A percentile compares a stretch with the other conserved stretches of the same genome.
phyloP scores from a whole-genome alignment of 2,329 filamentous ascomycete genomes.

The Graphiopsis chlorocephala region DNA sequence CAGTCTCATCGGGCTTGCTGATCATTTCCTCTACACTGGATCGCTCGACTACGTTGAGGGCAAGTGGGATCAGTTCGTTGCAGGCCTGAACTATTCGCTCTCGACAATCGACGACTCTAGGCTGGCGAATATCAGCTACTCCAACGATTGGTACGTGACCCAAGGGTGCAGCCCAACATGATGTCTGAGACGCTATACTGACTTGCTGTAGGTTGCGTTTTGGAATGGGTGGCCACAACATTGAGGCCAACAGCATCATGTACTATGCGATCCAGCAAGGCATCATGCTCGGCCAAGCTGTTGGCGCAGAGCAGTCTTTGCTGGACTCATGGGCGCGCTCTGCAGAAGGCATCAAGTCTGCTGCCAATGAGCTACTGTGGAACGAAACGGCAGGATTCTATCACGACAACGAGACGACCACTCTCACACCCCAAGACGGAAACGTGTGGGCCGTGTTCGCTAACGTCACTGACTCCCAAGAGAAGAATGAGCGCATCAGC shows the following conservation, averaged over 20 bases:
- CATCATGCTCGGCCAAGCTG: slow-evolving; percentile 50
- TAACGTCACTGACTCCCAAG: slow-evolving; percentile 30
- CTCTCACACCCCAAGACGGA: slow-evolving; percentile 54
- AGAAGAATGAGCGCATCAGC: slow-evolving; percentile 34
- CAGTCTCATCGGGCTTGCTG: slow-evolving; percentile 45
- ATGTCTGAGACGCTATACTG: too few relatives aligned
- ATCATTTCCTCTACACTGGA: slow-evolving; percentile 42
- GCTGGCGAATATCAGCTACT: slow-evolving; percentile 47
- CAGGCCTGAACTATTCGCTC: slow-evolving; percentile 41
- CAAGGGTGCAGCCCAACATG: too few relatives aligned
- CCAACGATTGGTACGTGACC: slow-evolving; percentile 51
- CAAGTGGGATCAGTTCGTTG: slow-evolving; percentile 45
- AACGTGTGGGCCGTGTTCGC: slow-evolving; percentile 42
- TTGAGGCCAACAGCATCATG: slow-evolving; percentile 47
- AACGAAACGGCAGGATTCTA: slow-evolving; percentile 33
- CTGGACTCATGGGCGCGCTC: slow-evolving; percentile 42
- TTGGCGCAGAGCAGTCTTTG: slow-evolving; percentile 41
- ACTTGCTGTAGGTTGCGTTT: too few relatives aligned
- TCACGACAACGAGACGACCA: slow-evolving; percentile 40
- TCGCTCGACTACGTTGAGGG: slow-evolving; percentile 40
- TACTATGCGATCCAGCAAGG: slow-evolving; percentile 54
- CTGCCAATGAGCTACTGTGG: slow-evolving; percentile 37
- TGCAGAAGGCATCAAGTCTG: slow-evolving; percentile 42
- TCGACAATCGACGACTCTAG: slow-evolving; percentile 26
- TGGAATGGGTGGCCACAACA: slow-evolving; percentile 50